Percentiles rank a stretch among this genome's conserved stretches.
These are phyloP conservation scores for Ambispora gerdemannii DNA, from an alignment of 192 early-diverging fungal genomes.

Conservation along the genomic window DNA sequence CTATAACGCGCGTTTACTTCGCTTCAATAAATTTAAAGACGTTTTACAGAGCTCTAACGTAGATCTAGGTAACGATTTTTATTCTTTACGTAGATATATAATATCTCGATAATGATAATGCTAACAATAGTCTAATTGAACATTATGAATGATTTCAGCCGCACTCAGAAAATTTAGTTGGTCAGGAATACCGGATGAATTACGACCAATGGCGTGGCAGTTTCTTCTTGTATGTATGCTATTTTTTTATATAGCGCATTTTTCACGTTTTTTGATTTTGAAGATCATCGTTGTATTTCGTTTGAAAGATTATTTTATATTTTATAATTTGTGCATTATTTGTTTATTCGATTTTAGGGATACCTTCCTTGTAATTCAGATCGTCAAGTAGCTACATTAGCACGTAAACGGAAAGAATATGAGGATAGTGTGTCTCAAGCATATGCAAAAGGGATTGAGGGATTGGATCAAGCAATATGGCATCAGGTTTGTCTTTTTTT, in stretches of 20 bases:
- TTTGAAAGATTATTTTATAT: background rate
- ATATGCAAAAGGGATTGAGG: conserved; percentile 73
- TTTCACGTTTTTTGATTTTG: too few relatives aligned
- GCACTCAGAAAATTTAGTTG: conserved; percentile 83
- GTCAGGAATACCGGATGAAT: conserved; percentile 86
- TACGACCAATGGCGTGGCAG: conserved; percentile 89
- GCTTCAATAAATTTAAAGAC: conserved; percentile 49
- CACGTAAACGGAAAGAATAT: conserved; percentile 92
- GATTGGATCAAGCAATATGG: conserved; percentile 81
- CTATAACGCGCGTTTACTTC: conserved; percentile 36
- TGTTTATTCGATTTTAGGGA: conserved; percentile 47
- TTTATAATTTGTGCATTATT: background rate
- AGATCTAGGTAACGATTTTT: conserved; percentile 69
- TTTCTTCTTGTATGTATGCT: conserved; percentile 66
- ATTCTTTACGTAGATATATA: too few relatives aligned
- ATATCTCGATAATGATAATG: background rate
- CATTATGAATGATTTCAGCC: background rate
- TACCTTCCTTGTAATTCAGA: conserved; percentile 90
- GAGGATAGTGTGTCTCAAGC: conserved; percentile 78
- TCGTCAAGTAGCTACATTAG: conserved; percentile 74
- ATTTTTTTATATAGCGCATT: background rate
- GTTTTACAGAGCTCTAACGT: conserved; percentile 56
- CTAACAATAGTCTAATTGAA: too few relatives aligned
- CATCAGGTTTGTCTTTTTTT: conserved; percentile 67
- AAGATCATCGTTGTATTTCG: background rate